These are phyloP conservation scores for Acanthamoeba culbertsoni DNA, from an alignment of 208 protist genomes.

Conservation along the genomic window DNA sequence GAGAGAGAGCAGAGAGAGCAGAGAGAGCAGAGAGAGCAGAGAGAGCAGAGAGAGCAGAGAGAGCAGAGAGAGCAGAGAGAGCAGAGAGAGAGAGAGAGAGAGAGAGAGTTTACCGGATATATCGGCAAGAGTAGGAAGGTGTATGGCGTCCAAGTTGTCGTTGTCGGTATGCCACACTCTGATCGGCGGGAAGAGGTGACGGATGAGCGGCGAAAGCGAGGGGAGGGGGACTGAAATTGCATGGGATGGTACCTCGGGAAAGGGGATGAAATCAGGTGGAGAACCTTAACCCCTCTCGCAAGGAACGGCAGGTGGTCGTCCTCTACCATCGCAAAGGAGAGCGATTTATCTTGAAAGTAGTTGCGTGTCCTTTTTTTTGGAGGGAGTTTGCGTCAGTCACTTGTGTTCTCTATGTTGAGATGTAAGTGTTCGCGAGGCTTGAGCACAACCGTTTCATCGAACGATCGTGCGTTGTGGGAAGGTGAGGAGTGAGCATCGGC, in stretches of 20 bases:
- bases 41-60: too few species aligned
- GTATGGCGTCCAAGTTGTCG: neutral
- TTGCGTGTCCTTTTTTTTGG: neutral
- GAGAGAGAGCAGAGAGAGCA: too few species aligned
- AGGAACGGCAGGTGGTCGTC: constrained; percentile 89
- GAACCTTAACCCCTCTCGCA: constrained; percentile 80
- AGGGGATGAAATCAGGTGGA: constrained; percentile 84
- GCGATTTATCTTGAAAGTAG: neutral
- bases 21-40: too few species aligned
- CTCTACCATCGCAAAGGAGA: constrained; percentile 60
- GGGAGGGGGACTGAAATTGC: neutral
- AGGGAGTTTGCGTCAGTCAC: neutral
- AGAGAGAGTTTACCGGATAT: neutral
- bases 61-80: too few species aligned
- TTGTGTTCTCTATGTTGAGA: too few species aligned
- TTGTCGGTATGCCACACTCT: constrained; percentile 18
- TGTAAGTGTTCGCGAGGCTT: neutral
- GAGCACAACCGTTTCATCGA: neutral
- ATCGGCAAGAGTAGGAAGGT: neutral
- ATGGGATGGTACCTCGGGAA: constrained; percentile 74
- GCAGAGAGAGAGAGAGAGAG: neutral
- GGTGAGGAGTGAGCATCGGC: too few species aligned
- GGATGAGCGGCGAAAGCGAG: neutral
- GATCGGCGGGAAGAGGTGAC: neutral
- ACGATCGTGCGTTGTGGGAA: too few species aligned